phyloP scores from a whole-genome alignment of 2,329 filamentous ascomycete species.

The Sporothrix schenckii region DNA sequence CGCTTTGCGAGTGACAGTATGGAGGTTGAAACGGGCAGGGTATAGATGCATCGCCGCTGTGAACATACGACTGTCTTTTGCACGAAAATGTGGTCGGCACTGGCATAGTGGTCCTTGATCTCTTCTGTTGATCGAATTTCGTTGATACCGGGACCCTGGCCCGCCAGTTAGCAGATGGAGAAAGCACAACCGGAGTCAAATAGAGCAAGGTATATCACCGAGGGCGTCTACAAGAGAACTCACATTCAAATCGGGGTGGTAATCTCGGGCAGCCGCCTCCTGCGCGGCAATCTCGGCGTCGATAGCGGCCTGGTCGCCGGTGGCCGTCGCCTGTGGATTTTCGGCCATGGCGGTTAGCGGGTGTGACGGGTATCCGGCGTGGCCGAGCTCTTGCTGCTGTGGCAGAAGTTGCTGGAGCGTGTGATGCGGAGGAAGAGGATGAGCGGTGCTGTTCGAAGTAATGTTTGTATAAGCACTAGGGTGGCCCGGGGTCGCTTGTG shows the following conservation, averaged over 20 bases:
- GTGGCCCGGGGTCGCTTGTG: conserved; percentile 20
- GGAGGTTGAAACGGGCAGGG: background rate
- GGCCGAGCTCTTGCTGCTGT: conserved; percentile 20
- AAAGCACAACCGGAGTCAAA: background rate
- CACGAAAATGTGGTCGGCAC: conserved; percentile 81
- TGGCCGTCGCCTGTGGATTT: background rate
- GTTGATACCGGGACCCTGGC: conserved; percentile 80
- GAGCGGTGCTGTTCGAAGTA: background rate
- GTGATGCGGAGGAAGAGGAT: background rate
- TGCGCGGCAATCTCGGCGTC: conserved; percentile 58
- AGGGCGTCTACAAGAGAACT: conserved; percentile 36
- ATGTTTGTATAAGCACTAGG: background rate
- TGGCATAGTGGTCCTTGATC: conserved; percentile 84
- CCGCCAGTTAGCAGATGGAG: conserved; percentile 37
- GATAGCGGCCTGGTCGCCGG: conserved; percentile 32
- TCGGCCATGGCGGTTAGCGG: conserved; percentile 27
- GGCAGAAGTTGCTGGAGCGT: conserved; percentile 12
- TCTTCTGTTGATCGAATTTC: conserved; percentile 73
- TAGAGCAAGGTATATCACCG: background rate
- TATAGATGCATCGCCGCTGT: background rate
- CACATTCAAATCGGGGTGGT: conserved; percentile 61
- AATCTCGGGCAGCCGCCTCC: conserved; percentile 62
- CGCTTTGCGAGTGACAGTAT: background rate
- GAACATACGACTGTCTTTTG: conserved; percentile 78
- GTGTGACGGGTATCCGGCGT: conserved; percentile 8